These are phyloP conservation scores for Phytophthora colocasiae DNA, from an alignment of 352 stramenopile genomes.

Conservation along the genomic window DNA sequence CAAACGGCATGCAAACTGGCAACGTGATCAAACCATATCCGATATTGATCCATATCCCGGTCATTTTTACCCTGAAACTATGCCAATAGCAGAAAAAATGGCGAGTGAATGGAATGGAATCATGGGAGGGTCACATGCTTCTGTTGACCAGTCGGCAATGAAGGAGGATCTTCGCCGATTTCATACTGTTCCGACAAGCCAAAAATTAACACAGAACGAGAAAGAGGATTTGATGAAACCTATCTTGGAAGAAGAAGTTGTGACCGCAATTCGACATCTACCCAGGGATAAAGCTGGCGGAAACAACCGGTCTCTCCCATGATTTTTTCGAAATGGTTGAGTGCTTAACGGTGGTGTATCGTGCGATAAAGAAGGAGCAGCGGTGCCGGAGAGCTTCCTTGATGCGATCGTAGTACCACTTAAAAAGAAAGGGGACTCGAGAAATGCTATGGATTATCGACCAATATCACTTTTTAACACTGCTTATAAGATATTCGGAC, in stretches of 20 bases:
- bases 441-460: neutral
- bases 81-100: constrained; percentile 1
- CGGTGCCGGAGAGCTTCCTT: neutral
- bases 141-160: neutral
- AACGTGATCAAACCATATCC: constrained; percentile 2
- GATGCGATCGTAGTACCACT: constrained; percentile 1
- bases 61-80: neutral
- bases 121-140: constrained; percentile 8
- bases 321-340: constrained; percentile 3
- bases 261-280: neutral
- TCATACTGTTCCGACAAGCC: neutral
- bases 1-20: constrained; percentile 1
- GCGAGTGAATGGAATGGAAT: constrained; percentile 7
- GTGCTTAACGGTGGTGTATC: neutral
- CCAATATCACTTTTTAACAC: neutral
- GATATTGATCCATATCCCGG: neutral
- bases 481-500: neutral
- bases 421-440: neutral
- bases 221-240: neutral
- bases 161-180: neutral
- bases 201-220: too few relatives aligned
- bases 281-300: neutral
- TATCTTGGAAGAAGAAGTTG: neutral
- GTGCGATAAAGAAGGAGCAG: neutral
- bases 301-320: neutral